Evolutionary conservation across 2,329 filamentous ascomycete species (phyloP).

Genomic region (Didymella keratinophila): DNA sequence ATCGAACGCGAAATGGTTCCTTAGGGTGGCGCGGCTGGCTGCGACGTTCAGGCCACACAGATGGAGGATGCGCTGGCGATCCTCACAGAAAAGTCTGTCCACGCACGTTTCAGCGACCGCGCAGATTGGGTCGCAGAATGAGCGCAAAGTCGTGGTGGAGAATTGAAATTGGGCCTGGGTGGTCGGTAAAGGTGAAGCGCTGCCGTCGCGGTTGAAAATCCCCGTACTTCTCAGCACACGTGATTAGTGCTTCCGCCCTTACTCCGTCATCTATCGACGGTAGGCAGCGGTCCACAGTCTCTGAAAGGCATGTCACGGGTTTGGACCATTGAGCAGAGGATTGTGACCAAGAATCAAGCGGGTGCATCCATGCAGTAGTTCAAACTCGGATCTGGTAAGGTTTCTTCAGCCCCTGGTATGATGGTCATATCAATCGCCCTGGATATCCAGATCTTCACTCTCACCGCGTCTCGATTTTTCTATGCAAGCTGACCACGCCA

Average conservation of each 20-base stretch:
- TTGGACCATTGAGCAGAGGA: neutral
- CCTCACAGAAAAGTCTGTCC: slow-evolving; percentile 1
- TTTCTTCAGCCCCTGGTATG: too few relatives aligned
- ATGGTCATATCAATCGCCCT: neutral
- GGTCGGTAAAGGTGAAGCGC: slow-evolving; percentile 20
- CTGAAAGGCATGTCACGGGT: too few relatives aligned
- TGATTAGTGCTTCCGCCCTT: slow-evolving; percentile 10
- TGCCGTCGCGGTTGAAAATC: slow-evolving; percentile 9
- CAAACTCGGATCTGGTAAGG: neutral
- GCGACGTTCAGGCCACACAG: slow-evolving; percentile 12
- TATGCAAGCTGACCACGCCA: too few relatives aligned
- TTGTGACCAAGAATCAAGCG: neutral
- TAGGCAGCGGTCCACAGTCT: neutral
- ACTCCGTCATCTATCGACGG: neutral
- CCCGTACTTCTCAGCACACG: slow-evolving; percentile 16
- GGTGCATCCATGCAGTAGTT: neutral
- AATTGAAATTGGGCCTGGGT: neutral
- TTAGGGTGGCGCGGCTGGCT: slow-evolving; percentile 6
- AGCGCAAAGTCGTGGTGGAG: slow-evolving; percentile 6
- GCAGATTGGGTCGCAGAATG: neutral
- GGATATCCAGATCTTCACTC: neutral
- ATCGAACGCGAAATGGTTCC: neutral
- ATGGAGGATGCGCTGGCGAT: slow-evolving; percentile 7
- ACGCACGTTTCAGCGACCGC: neutral
- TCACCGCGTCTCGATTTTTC: neutral